These are phyloP conservation scores for Phytophthora colocasiae DNA, from an alignment of 352 stramenopile genomes.

Conservation along the genomic window DNA sequence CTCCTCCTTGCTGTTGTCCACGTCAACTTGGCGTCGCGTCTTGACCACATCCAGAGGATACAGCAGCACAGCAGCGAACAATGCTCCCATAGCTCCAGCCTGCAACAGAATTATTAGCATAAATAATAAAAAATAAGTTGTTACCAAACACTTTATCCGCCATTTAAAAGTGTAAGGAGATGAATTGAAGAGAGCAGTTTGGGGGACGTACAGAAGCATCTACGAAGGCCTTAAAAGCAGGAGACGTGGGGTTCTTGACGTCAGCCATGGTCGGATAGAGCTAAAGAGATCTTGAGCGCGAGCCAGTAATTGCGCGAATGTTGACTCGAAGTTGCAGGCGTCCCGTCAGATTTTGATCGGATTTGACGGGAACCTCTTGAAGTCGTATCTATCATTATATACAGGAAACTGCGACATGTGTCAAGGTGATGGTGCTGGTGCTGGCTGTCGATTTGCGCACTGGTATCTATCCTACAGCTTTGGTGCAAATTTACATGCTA, in stretches of 20 bases:
- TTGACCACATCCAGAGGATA: conserved; percentile 85
- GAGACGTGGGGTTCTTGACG: conserved; percentile 37
- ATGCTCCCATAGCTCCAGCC: conserved; percentile 77
- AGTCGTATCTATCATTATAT: neutral
- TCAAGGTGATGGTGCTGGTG: neutral
- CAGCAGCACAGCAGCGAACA: conserved; percentile 76
- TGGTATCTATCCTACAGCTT: neutral
- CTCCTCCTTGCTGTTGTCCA: conserved; percentile 43
- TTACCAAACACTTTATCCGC: neutral
- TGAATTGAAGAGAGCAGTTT: neutral
- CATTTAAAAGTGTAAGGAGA: neutral
- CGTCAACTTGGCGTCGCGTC: conserved; percentile 70
- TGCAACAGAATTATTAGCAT: conserved; percentile 29
- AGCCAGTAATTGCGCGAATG: conserved; percentile 35
- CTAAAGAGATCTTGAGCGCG: conserved; percentile 21
- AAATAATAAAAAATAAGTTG: too few relatives aligned
- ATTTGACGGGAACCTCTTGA: conserved; percentile 1
- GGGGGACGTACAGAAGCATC: conserved; percentile 66
- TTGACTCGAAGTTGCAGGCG: conserved; percentile 31
- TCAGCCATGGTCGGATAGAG: conserved; percentile 29
- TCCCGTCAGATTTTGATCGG: conserved; percentile 10
- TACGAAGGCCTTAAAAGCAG: conserved; percentile 80
- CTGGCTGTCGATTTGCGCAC: neutral
- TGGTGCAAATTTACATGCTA: neutral
- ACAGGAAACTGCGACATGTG: conserved; percentile 24